These are phyloP conservation scores for Delonix regia DNA, from an alignment of 306 rosid species.

Conservation along the genomic window DNA sequence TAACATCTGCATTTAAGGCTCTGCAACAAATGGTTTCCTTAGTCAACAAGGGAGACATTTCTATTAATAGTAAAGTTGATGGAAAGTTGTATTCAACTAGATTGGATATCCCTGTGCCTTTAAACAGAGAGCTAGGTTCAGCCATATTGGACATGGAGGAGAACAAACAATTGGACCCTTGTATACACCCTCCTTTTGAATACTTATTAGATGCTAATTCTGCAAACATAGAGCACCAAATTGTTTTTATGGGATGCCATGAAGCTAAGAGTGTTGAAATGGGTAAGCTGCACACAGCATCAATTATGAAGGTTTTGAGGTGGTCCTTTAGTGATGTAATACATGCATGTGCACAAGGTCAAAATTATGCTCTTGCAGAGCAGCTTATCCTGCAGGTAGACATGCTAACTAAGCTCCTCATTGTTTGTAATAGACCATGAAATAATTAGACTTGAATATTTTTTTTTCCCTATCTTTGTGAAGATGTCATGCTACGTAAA, in stretches of 20 bases:
- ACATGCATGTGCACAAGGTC: slow-evolving; percentile 52
- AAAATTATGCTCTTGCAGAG: slow-evolving; percentile 60
- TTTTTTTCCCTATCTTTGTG: slow-evolving; percentile 7
- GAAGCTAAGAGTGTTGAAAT: slow-evolving; percentile 38
- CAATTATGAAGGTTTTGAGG: slow-evolving; percentile 50
- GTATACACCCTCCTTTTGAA: slow-evolving; percentile 31
- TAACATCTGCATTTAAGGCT: slow-evolving; percentile 51
- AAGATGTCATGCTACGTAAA: slow-evolving; percentile 9
- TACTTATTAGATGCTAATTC: slow-evolving; percentile 33
- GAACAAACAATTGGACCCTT: slow-evolving; percentile 40
- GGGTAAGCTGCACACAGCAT: slow-evolving; percentile 20
- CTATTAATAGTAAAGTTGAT: slow-evolving; percentile 34
- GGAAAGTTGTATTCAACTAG: slow-evolving; percentile 56
- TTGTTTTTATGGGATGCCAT: slow-evolving; percentile 36
- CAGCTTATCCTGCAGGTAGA: slow-evolving; percentile 67
- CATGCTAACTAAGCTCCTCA: slow-evolving; percentile 24
- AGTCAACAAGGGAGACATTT: slow-evolving; percentile 45
- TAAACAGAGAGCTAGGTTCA: slow-evolving; percentile 44
- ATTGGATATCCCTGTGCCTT: slow-evolving; percentile 79
- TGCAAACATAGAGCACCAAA: slow-evolving; percentile 34
- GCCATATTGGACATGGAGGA: slow-evolving; percentile 44
- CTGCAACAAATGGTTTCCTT: slow-evolving; percentile 74
- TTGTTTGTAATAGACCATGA: slow-evolving; percentile 22
- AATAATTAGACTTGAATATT: slow-evolving; percentile 13
- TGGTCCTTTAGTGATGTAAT: slow-evolving; percentile 71